phyloP scores from a whole-genome alignment of 2,329 filamentous ascomycete genomes.

The Helotiales sp. region DNA sequence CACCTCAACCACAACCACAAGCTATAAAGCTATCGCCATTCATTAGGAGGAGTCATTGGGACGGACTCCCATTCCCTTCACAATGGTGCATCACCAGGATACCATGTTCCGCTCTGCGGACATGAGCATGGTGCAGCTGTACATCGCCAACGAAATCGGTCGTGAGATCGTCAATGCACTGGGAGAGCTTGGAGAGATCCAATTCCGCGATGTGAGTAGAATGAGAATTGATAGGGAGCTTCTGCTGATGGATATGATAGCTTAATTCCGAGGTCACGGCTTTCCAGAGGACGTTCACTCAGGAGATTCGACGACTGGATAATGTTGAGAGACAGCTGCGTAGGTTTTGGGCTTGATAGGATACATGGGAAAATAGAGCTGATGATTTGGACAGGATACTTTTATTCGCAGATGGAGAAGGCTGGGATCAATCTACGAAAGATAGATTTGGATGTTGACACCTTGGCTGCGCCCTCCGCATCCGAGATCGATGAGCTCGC shows the following conservation, averaged over 20 bases:
- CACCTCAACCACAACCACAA: slow-evolving; percentile 4
- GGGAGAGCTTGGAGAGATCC: slow-evolving; percentile 92
- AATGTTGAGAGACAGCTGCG: slow-evolving; percentile 97
- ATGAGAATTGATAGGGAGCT: slow-evolving; percentile 1
- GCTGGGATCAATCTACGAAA: slow-evolving; percentile 81
- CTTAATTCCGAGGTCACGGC: slow-evolving; percentile 90
- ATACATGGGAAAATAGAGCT: not conserved
- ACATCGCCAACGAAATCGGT: slow-evolving; percentile 98
- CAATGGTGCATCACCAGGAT: slow-evolving; percentile 71
- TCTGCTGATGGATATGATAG: slow-evolving; percentile 47
- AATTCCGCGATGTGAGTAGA: slow-evolving; percentile 84
- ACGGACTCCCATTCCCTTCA: slow-evolving; percentile 20
- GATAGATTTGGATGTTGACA: slow-evolving; percentile 86
- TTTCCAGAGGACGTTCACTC: slow-evolving; percentile 96
- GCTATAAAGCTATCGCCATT: slow-evolving; percentile 17
- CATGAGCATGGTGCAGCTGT: slow-evolving; percentile 99
- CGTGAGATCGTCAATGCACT: slow-evolving; percentile 95
- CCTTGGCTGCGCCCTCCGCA: slow-evolving; percentile 82
- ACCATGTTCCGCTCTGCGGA: slow-evolving; percentile 99
- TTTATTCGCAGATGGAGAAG: slow-evolving; percentile 95
- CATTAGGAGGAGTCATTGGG: slow-evolving; percentile 22
- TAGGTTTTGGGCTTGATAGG: slow-evolving; percentile 49
- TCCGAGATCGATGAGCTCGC: slow-evolving; percentile 95
- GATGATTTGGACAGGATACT: slow-evolving; percentile 76
- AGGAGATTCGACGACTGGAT: slow-evolving; percentile 94